Percentiles rank a stretch among this genome's conserved stretches.
These are phyloP conservation scores for Linnemannia exigua DNA, from an alignment of 192 early-diverging fungal genomes.

Conservation along the genomic window DNA sequence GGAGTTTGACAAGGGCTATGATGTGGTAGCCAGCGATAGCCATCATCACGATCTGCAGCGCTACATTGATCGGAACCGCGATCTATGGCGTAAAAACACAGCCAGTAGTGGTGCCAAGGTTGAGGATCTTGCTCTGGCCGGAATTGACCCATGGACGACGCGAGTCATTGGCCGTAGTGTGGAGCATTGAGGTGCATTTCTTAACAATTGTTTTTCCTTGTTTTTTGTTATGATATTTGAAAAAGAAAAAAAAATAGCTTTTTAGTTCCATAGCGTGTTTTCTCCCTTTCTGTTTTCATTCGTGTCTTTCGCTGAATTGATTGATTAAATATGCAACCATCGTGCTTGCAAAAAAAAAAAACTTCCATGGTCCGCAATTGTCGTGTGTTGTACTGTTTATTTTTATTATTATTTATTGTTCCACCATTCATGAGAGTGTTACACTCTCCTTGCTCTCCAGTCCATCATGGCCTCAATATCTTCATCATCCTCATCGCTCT, in stretches of 20 bases:
- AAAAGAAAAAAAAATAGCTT: conserved; percentile 7
- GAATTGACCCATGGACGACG: conserved; percentile 31
- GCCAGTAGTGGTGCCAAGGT: conserved; percentile 7
- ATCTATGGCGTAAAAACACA: conserved; percentile 41
- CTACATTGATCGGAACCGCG: conserved; percentile 39
- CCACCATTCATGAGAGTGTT: background rate
- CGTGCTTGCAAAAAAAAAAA: background rate
- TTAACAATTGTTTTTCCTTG: background rate
- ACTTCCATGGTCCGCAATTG: no score
- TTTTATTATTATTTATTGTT: background rate
- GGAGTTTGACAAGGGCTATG: conserved; percentile 30
- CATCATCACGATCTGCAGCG: conserved; percentile 35
- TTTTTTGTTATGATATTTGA: background rate
- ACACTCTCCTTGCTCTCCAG: conserved; percentile 47
- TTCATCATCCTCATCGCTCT: conserved; percentile 19
- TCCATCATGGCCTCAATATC: conserved; percentile 59
- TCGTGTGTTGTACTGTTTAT: background rate
- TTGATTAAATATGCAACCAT: conserved; percentile 9
- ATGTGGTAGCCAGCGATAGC: conserved; percentile 22
- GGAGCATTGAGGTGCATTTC: conserved; percentile 8
- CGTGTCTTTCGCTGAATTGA: background rate
- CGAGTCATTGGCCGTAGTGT: conserved; percentile 26
- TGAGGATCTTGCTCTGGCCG: conserved; percentile 22
- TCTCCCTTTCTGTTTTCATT: background rate
- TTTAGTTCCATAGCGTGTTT: conserved; percentile 10